phyloP scores from a whole-genome alignment of 306 rosid genomes.

The Alnus glutinosa region DNA sequence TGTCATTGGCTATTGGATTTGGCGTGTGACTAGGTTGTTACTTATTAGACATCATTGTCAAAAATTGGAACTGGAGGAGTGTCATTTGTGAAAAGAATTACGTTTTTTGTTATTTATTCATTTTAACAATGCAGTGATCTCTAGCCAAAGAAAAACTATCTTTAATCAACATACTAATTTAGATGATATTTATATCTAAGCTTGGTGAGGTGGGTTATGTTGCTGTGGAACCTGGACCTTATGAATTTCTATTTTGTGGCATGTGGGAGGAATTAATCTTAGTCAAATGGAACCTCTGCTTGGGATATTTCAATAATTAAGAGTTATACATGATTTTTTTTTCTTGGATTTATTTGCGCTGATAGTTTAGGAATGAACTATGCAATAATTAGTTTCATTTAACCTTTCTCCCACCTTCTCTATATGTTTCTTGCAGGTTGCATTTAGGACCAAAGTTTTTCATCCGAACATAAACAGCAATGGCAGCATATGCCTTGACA shows the following conservation, averaged over 20 bases:
- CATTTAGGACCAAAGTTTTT: conserved; percentile 83
- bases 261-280: conserved; percentile 6
- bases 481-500: conserved; percentile 85
- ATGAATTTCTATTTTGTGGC: neutral
- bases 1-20: neutral
- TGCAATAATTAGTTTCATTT: conserved; percentile 3
- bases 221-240: neutral
- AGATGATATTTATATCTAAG: neutral
- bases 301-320: neutral
- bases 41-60: neutral
- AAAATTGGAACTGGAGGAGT: neutral
- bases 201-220: neutral
- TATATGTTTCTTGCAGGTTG: conserved; percentile 51
- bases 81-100: neutral
- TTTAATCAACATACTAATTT: neutral
- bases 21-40: neutral
- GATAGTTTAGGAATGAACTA: conserved; percentile 1
- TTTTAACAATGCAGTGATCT: neutral
- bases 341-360: neutral
- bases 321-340: neutral
- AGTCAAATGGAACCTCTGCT: neutral
- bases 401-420: conserved; percentile 8
- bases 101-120: neutral
- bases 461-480: conserved; percentile 94
- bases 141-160: neutral